Conservation (phyloP, 2,329 filamentous ascomycete genomes). For the Periconia macrospinosa region DNA sequence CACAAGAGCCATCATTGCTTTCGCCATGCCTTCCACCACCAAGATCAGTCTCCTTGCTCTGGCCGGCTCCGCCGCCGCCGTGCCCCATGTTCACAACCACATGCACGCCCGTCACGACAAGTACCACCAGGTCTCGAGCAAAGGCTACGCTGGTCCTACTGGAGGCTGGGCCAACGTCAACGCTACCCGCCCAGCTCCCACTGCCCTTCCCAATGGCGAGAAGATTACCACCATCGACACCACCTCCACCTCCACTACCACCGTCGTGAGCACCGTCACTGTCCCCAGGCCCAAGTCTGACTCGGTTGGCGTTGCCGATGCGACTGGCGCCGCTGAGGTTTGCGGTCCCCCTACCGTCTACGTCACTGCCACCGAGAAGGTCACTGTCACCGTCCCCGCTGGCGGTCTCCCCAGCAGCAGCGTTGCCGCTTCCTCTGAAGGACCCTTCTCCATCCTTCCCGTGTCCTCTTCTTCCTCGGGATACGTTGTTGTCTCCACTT, state of each 20-base stretch:
- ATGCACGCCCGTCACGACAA: conserved; percentile 34
- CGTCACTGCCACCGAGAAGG: conserved; percentile 45
- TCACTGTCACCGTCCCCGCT: conserved; percentile 45
- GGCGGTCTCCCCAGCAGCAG: conserved; percentile 16
- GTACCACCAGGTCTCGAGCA: conserved; percentile 16
- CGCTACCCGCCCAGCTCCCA: conserved; percentile 23
- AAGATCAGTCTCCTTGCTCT: conserved; percentile 49
- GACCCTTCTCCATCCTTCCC: conserved; percentile 1
- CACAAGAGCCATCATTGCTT: too few species aligned
- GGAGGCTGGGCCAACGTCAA: conserved; percentile 34
- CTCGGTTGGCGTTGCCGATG: conserved; percentile 16
- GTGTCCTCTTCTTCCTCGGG: conserved; percentile 1
- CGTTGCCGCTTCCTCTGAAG: conserved; percentile 17
- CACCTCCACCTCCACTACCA: conserved; percentile 28
- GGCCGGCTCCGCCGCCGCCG: conserved; percentile 39
- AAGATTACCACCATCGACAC: conserved; percentile 27
- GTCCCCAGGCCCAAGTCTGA: conserved; percentile 23
- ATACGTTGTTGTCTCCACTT: conserved; percentile 11
- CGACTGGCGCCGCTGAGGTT: conserved; percentile 18
- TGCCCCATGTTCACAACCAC: conserved; percentile 34
- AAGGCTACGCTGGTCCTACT: conserved; percentile 32
- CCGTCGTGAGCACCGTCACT: conserved; percentile 20
- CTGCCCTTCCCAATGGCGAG: conserved; percentile 17
- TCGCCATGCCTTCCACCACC: conserved; percentile 37
- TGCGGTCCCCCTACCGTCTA: conserved; percentile 36